phyloP scores from a whole-genome alignment of 805 yeast species.

The Barnettozyma salicaria region DNA sequence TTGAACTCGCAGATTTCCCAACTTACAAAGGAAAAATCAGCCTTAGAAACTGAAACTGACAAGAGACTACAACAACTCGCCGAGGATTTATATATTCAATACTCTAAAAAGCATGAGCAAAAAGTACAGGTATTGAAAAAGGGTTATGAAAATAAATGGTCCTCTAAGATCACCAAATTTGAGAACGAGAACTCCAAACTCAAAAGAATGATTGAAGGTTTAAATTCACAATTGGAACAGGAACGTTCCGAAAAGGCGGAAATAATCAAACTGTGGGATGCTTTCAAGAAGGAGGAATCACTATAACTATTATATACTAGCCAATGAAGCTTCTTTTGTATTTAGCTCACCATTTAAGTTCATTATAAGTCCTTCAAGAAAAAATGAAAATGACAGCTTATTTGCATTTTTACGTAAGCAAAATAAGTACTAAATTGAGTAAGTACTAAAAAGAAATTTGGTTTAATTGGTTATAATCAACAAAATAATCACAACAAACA shows the following conservation, averaged over 20 bases:
- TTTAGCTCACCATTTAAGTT: no score
- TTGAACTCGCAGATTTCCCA: conserved; percentile 25
- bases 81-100: conserved; percentile 64
- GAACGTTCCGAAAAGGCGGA: conserved; percentile 57
- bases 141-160: conserved; percentile 51
- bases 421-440: not conserved
- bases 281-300: conserved; percentile 13
- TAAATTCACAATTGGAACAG: conserved; percentile 39
- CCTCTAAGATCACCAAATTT: conserved; percentile 37
- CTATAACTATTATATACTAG: no score
- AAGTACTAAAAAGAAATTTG: no score
- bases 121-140: conserved; percentile 59
- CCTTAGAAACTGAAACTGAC: conserved; percentile 45
- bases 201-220: conserved; percentile 46
- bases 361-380: no score
- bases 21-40: conserved; percentile 29
- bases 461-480: no score
- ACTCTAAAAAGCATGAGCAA: conserved; percentile 69
- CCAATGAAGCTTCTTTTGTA: not conserved
- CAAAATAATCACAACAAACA: no score
- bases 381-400: no score
- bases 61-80: conserved; percentile 56
- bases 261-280: conserved; percentile 46
- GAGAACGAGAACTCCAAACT: conserved; percentile 39
- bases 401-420: not conserved